These are phyloP conservation scores for Colletotrichum sidae DNA, from an alignment of 2,329 filamentous ascomycete species.

Conservation along the genomic window DNA sequence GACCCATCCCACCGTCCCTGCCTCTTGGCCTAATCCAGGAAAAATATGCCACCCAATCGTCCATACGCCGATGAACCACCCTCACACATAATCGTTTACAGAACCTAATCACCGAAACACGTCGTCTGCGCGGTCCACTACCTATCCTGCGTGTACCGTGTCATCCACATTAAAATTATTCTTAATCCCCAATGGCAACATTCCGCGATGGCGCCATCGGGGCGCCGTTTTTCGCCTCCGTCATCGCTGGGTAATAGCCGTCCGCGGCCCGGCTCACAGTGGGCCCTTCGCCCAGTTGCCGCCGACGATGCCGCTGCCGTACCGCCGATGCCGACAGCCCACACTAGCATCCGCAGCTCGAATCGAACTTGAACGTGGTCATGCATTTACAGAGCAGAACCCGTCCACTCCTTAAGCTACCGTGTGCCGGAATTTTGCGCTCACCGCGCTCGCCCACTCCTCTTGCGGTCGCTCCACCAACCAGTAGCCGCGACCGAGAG, in stretches of 20 bases:
- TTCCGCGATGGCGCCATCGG: constrained; percentile 32
- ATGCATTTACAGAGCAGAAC: too few relatives aligned
- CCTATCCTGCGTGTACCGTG: background rate
- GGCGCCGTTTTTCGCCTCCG: constrained; percentile 13
- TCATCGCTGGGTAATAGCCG: constrained; percentile 19
- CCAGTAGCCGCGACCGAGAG: constrained; percentile 83
- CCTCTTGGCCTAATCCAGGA: constrained; percentile 6
- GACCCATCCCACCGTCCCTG: constrained; percentile 13
- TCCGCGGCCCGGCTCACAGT: constrained; percentile 2
- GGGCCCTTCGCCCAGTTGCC: constrained; percentile 19
- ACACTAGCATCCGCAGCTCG: background rate
- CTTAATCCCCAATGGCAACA: constrained; percentile 23
- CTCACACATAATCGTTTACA: background rate
- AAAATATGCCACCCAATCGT: constrained; percentile 9
- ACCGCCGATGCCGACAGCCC: constrained; percentile 33
- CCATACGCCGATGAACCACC: constrained; percentile 24
- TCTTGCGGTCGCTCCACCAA: constrained; percentile 75
- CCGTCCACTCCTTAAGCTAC: constrained; percentile 13
- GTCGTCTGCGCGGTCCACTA: constrained; percentile 3
- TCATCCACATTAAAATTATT: constrained; percentile 15
- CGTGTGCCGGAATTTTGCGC: constrained; percentile 37
- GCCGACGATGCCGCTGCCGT: constrained; percentile 27
- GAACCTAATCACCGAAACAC: constrained; percentile 8
- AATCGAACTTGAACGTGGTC: too few relatives aligned
- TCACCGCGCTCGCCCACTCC: constrained; percentile 77